Percentiles rank a stretch among this genome's conserved stretches.
These are phyloP conservation scores for Penicillium decumbens DNA, from an alignment of 2,329 filamentous ascomycete species.

Conservation along the genomic window DNA sequence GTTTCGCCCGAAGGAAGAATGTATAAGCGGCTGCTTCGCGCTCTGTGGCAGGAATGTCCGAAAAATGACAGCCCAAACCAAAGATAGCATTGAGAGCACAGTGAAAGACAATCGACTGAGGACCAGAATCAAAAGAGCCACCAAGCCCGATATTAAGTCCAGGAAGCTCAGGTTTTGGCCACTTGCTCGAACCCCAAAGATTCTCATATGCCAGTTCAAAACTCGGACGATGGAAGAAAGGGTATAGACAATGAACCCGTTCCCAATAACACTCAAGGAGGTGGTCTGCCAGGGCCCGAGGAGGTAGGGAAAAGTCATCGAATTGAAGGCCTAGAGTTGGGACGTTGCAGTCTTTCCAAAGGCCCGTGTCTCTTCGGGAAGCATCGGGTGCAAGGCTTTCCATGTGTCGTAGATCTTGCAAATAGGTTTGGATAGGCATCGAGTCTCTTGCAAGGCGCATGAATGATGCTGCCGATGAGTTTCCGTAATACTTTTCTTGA, in stretches of 20 bases:
- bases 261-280: slow-evolving; percentile 40
- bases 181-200: slow-evolving; percentile 33
- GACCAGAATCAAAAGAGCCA: slow-evolving; percentile 27
- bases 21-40: slow-evolving; percentile 27
- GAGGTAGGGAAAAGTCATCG: slow-evolving; percentile 38
- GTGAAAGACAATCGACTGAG: slow-evolving; percentile 40
- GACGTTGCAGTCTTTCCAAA: slow-evolving; percentile 12
- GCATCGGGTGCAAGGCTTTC: slow-evolving; percentile 5
- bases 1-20: slow-evolving; percentile 36
- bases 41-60: slow-evolving; percentile 30
- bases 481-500: slow-evolving; percentile 37
- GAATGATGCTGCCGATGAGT: slow-evolving; percentile 40
- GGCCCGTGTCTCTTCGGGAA: slow-evolving; percentile 8
- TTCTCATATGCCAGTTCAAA: slow-evolving; percentile 42
- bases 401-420: slow-evolving; percentile 9
- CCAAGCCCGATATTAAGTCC: slow-evolving; percentile 36
- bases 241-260: slow-evolving; percentile 43
- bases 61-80: slow-evolving; percentile 41
- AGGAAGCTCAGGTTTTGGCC: slow-evolving; percentile 14
- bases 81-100: slow-evolving; percentile 45
- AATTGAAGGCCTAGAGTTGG: slow-evolving; percentile 18
- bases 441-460: slow-evolving; percentile 37
- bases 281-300: slow-evolving; percentile 42
- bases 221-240: slow-evolving; percentile 42
- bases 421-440: slow-evolving; percentile 19